These are phyloP conservation scores for Babesia caballi DNA, from an alignment of 169 alveolate genomes.

Conservation along the genomic window DNA sequence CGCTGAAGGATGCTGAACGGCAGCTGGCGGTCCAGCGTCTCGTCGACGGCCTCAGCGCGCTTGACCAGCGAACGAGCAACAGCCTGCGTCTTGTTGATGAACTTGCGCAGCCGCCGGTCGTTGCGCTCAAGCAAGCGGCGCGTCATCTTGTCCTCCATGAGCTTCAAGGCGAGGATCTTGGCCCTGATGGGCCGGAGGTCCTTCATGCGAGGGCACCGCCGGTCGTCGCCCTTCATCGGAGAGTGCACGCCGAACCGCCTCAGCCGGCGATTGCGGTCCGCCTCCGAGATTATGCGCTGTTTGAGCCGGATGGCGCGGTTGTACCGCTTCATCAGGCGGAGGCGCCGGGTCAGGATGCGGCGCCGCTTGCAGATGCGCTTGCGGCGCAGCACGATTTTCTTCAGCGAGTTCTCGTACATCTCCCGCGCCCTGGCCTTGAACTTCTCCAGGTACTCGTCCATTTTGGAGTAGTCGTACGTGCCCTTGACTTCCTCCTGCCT, in stretches of 20 bases:
- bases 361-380: constrained; percentile 58
- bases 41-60: neutral
- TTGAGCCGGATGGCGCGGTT: constrained; percentile 61
- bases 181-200: constrained; percentile 44
- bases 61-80: constrained; percentile 16
- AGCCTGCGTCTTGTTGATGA: constrained; percentile 41
- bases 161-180: constrained; percentile 44
- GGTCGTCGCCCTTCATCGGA: constrained; percentile 42
- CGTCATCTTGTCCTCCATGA: constrained; percentile 26
- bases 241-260: constrained; percentile 13
- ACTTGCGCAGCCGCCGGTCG: constrained; percentile 18
- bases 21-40: constrained; percentile 14
- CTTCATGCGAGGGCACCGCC: constrained; percentile 55
- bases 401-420: constrained; percentile 22
- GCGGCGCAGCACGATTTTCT: constrained; percentile 44
- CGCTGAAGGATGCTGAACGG: constrained; percentile 13
- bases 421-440: constrained; percentile 51
- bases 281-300: constrained; percentile 51
- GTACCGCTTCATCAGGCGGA: constrained; percentile 49
- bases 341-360: constrained; percentile 36
- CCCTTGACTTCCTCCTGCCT: constrained; percentile 53
- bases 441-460: constrained; percentile 40
- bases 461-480: constrained; percentile 30
- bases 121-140: constrained; percentile 42
- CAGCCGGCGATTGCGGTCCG: constrained; percentile 14